Evolutionary conservation across 2,329 filamentous ascomycete genomes (phyloP), one percentile per base, ranked within the genome.

Genomic region (Cordyceps fumosorosea): DNA sequence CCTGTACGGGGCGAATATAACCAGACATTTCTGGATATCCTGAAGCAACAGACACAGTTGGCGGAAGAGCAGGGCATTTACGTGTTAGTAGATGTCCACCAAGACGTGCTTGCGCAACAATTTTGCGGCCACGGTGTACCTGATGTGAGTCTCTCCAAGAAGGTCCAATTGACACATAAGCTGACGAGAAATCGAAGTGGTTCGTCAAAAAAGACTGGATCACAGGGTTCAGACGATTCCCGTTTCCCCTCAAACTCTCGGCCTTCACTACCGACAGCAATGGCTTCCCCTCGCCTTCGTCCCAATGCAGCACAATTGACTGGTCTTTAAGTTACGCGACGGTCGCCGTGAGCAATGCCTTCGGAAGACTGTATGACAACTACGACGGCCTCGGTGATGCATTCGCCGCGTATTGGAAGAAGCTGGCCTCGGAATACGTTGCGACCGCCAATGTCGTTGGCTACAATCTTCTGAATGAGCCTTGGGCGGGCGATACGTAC

Each of bases 381-480:
- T 57, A 63, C 26, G 65, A 66, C 44, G 65, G 65, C 0, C 64
- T 66, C 11, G 64, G 64, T 3, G 65, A 66, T 29, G 64, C 65
- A 1, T 66, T 66, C 47, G 64, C 65, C 2, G 58, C 65, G 18
- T 66, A 62, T 40, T 66, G 65, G 65, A 62, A 63, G 44, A 63
- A 62, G 44, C 59, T 66, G 20, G 65, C 65, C 20, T 62, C 63
- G 3, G 54, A 26, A 42, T 66, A 66, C 44, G 63, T 18, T 34
- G 34, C 56, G 2, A 55, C 64, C 12, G 18, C 47, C 37, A 66
- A 66, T 51, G 34, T 66, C 2, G 64, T 65, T 16, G 65, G 65
- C 5, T 66, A 65, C 45, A 66, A 66, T 34, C 56, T 66, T 51
- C 32, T 66, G 32, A 66, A 66, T 29, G 65, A 66, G 50, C 65